phyloP scores from a whole-genome alignment of 169 alveolate genomes.

The Plasmodium billcollinsi region DNA sequence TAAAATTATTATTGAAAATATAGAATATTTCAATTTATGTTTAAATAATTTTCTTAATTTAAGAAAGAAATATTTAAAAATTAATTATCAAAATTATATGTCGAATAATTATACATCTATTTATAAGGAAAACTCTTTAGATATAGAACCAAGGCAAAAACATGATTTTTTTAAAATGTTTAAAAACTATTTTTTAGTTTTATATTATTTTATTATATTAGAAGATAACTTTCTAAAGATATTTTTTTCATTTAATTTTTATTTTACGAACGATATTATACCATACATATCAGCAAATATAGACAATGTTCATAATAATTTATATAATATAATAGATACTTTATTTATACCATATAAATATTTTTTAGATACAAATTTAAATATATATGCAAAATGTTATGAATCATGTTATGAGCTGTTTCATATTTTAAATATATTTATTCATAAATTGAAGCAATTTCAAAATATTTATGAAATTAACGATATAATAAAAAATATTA shows the following conservation, averaged over 20 bases:
- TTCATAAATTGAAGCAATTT: conserved; percentile 48
- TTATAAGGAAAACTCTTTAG: conserved; percentile 5
- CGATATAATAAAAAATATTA: conserved; percentile 15
- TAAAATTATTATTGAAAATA: conserved; percentile 60
- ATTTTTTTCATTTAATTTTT: conserved; percentile 38
- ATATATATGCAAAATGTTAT: conserved; percentile 50
- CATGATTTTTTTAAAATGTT: conserved; percentile 36
- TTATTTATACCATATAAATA: conserved; percentile 26
- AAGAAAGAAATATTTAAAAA: conserved; percentile 35
- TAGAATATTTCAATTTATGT: conserved; percentile 69
- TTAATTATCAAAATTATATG: conserved; percentile 39
- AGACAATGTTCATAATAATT: conserved; percentile 62
- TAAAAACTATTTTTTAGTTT: conserved; percentile 45
- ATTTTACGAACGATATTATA: conserved; percentile 10
- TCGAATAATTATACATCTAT: conserved; percentile 10
- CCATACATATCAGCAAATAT: conserved; percentile 42
- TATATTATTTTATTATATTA: conserved; percentile 44
- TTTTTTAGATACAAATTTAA: conserved; percentile 53
- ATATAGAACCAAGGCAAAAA: conserved; percentile 1
- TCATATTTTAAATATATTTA: conserved; percentile 39
- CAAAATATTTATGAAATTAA: conserved; percentile 36
- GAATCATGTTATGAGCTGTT: conserved; percentile 54
- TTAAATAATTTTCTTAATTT: conserved; percentile 49
- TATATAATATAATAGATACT: conserved; percentile 45
- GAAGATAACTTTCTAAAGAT: conserved; percentile 57